phyloP scores from a whole-genome alignment of 176 grass and related monocot genomes.

The Avena sativa region DNA sequence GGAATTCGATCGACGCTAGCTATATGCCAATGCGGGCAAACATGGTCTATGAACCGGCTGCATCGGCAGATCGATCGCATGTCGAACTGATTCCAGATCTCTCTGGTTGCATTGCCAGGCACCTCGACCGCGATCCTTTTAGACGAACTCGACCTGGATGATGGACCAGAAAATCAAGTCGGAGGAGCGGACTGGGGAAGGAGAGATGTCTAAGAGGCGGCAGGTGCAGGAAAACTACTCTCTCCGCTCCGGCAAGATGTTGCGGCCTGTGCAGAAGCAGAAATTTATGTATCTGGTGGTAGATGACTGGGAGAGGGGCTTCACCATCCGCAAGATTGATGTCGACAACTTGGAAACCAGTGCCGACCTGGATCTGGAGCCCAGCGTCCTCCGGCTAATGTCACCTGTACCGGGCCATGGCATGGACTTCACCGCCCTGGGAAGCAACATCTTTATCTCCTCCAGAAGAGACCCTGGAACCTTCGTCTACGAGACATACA shows the following conservation, averaged over 20 bases:
- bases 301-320: slow-evolving; percentile 1
- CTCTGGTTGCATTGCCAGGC: neutral
- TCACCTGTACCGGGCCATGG: neutral
- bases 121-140: neutral
- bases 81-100: neutral
- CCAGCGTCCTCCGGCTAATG: neutral
- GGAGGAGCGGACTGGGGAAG: neutral
- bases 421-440: neutral
- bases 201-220: neutral
- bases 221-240: neutral
- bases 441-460: neutral
- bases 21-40: neutral
- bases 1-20: neutral
- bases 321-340: neutral
- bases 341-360: neutral
- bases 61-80: neutral
- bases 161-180: neutral
- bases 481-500: neutral
- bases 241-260: neutral
- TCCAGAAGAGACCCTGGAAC: neutral
- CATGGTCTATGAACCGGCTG: neutral
- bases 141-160: neutral
- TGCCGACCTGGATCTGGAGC: slow-evolving; percentile 6
- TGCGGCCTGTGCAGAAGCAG: neutral
- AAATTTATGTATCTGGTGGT: neutral